Base-by-base conservation (phyloP, 73 alveolate genomes). In the Tetrahymena malaccensis region DNA sequence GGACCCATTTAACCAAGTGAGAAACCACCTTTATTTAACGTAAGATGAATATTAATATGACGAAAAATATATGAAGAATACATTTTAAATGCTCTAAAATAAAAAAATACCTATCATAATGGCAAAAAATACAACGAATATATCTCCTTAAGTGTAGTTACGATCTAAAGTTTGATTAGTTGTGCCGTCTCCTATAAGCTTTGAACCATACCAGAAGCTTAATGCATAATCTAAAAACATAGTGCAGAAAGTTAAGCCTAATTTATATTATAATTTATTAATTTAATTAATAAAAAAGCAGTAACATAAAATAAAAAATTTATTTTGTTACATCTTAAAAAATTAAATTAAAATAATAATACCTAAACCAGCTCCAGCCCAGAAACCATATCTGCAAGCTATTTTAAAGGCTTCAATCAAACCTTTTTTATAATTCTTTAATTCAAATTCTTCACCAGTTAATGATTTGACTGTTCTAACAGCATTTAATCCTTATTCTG, bases 401-500 rank as follows among this genome's bases (percentile, higher is more conserved):
- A 93, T 93, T n/a, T 55, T 89, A 11, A 94, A 94, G 35, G 97
- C 97, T 17, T 85, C 57, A 12, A 50, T 21, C 34, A 95, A 35
- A 37, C 55, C 35, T n/a, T 70, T 37, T 17, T 83, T 50, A 43
- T 95, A 95, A 55, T 56, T 95, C 16, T 43, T 94, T 21, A 94
- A 85, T 56, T 95, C 97, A 55, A 34, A 95, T 56, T 95, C 95
- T 93, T 95, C 97, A 37, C 97, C 97, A 96, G 96, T 89, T 40
- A 96, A 93, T 96, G 98, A 97, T 34, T 94, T 96, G 38, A 98
- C 99, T 4, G 98, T 97, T 94, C 96, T 98, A 17, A 98, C 96
- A 10, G 99, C 97, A 93, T 97, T 95, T 33, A 98, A 94, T 12
- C 98, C 98, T 96, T 98, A 96, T 93, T 98, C 98, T 17, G 99